Evolutionary conservation across 768 basidiomycete species (phyloP), one percentile per base, ranked within the genome.

Genomic region (Lyophyllum decastes): DNA sequence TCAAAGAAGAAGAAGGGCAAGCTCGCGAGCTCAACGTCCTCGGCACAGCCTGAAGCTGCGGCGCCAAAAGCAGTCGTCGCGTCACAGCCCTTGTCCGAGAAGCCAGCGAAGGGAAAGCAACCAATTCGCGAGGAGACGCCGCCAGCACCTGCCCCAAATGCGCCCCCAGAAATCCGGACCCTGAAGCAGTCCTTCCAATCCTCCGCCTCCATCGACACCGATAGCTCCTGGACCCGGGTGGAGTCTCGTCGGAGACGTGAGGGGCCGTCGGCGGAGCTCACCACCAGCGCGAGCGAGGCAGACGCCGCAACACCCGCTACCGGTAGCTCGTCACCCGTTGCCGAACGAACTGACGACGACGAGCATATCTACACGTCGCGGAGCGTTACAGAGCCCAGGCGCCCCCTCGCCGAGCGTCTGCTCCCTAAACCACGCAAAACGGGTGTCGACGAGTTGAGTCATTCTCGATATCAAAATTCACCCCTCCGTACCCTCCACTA

Each of bases 141-240:
- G 22, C 38, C 55, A 5, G 41, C 61, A 5, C 52, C 65, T 2
- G 49, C 64, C 1, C 47, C 67, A 6, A 43, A 64, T 33, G 50
- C 65, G 1, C 54, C 69, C 34, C 67, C 65, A 22, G 54, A 66
- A 21, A 52, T 56, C 16, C 57, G 64, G 38, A 45, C 60, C 33
- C 51, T 59, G 41, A 47, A 55, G 30, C 66, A 66, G 14, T 58
- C 67, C 25, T 55, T 72, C 26, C 66, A 71, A 55, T 72, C 76
- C 55, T 72, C 77, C 55, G 69, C 70, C 43, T 77, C 73, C 16
- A 66, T 71, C 50, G 83, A 83, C 57, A 83, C 81, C 1, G 86
- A 88, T 61, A 76, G 80, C 33, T 85, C 85, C 4, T 90, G 89
- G 89, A 90, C 88, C 21, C 86, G 84, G 54, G 85, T 90, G n/a